Conservation (phyloP, 2,329 filamentous ascomycete genomes). For the Ceratocystis variospora region DNA sequence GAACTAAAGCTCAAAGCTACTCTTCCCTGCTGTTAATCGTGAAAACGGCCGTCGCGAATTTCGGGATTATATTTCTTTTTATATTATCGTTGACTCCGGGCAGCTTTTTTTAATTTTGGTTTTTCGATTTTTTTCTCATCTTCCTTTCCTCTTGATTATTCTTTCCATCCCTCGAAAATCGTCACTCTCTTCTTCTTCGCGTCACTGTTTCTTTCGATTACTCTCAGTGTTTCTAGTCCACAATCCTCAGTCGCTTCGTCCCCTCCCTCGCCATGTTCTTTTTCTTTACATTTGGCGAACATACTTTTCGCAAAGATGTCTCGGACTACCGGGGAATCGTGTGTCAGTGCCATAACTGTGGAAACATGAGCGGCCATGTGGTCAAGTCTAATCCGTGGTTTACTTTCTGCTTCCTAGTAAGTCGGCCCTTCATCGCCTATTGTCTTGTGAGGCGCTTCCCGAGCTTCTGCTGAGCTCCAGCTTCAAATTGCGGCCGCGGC, state of each 20-base stretch:
- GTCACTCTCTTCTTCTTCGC: background rate
- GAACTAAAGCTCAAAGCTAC: background rate
- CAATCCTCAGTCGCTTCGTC: background rate
- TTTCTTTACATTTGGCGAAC: conserved; percentile 48
- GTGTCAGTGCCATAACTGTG: conserved; percentile 53
- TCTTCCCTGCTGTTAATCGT: background rate
- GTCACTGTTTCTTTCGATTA: background rate
- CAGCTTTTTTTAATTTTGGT: background rate
- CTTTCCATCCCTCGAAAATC: background rate
- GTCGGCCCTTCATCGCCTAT: conserved; percentile 22
- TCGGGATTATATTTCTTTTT: background rate
- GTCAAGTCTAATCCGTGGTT: conserved; percentile 59
- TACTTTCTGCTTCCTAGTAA: conserved; percentile 62
- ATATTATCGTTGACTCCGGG: background rate
- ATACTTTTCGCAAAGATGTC: conserved; percentile 46
- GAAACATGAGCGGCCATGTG: conserved; percentile 47
- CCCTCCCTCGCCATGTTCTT: conserved; percentile 38
- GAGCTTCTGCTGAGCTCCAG: background rate
- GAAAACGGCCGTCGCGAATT: background rate
- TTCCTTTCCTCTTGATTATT: background rate
- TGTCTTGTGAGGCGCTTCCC: background rate
- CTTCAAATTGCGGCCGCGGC: conserved; percentile 20
- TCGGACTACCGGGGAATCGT: conserved; percentile 47
- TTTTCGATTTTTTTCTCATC: background rate
- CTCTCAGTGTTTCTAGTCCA: background rate